Percentiles rank a stretch among this genome's conserved stretches.
These are phyloP conservation scores for Rhododendron mucronatum DNA, from an alignment of 148 eudicot genomes.

Conservation along the genomic window DNA sequence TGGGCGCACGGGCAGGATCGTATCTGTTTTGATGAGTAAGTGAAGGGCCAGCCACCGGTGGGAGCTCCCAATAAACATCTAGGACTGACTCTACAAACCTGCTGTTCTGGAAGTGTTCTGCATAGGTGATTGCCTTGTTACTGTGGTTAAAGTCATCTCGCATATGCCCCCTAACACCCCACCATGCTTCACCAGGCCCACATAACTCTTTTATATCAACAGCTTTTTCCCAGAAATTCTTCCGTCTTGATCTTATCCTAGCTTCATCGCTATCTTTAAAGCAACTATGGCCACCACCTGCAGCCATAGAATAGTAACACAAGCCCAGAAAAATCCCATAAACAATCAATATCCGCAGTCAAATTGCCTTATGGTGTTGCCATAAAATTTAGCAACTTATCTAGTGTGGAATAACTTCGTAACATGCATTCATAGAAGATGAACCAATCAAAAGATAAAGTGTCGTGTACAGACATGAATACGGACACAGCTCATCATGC, in stretches of 20 bases:
- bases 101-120: conserved; percentile 78
- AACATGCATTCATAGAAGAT: not conserved
- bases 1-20: conserved; percentile 79
- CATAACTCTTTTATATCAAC: conserved; percentile 77
- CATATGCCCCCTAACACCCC: conserved; percentile 93
- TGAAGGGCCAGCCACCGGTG: conserved; percentile 94
- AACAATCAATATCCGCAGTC: not conserved
- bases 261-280: conserved; percentile 93
- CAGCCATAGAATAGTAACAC: not conserved
- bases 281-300: conserved; percentile 99
- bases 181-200: conserved; percentile 88
- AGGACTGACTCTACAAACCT: conserved; percentile 86
- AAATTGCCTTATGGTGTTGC: not conserved
- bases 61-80: conserved; percentile 94
- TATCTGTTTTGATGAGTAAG: conserved; percentile 93
- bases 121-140: conserved; percentile 62
- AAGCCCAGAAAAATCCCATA: not conserved
- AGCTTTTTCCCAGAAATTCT: conserved; percentile 89
- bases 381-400: not conserved
- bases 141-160: conserved; percentile 94
- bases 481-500: not conserved
- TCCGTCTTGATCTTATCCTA: conserved; percentile 63
- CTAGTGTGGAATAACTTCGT: not conserved
- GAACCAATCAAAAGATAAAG: not conserved
- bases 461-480: not conserved